Evolutionary conservation across 179 eudicot species (phyloP), one percentile per base, ranked within the genome.

Genomic region (Beta lomatogona): DNA sequence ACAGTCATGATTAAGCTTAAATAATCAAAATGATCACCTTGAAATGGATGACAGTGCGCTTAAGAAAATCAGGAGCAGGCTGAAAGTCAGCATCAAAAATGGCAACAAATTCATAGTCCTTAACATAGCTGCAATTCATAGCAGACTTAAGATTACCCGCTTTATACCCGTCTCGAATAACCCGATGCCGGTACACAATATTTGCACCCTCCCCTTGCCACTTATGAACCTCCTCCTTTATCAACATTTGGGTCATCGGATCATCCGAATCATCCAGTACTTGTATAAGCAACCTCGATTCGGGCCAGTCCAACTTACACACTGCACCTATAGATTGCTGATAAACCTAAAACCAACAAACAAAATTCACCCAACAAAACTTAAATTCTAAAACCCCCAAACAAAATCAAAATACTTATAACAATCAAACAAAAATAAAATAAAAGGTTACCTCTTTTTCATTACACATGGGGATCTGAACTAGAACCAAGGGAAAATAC

Each of bases 401-500:
- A 21, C 53, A 58, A 28, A 83, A 46, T 45, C 36, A 73, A 52
- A n/a, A n/a, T n/a, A n/a, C n/a, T n/a, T n/a, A n/a, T n/a, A n/a
- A n/a, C n/a, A n/a, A n/a, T n/a, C 60, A 73, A 44, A 6, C 0
- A 44, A 9, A 19, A 3, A 25, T 21, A 16, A 14, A 25, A 1
- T 53, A 54, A 25, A 15, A 13, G 0, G 15, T 77, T 85, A 94
- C 99, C 98, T 96, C 99, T 82, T 85, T 91, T 81, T 96, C 99
- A 77, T 96, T 96, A 83, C 98, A 93, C 99, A 96, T 96, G 45
- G 99, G 99, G 89, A 96, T 96, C 92, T 96, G 98, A 84, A 94
- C 97, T 83, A 97, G 93, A 71, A 97, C 99, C 98, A 94, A 91
- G 31, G 99, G 99, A 80, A 89, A 97, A 83, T 78, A 97, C 8